Conservation (phyloP, 2,329 filamentous ascomycete species). For the Lomentospora prolificans region DNA sequence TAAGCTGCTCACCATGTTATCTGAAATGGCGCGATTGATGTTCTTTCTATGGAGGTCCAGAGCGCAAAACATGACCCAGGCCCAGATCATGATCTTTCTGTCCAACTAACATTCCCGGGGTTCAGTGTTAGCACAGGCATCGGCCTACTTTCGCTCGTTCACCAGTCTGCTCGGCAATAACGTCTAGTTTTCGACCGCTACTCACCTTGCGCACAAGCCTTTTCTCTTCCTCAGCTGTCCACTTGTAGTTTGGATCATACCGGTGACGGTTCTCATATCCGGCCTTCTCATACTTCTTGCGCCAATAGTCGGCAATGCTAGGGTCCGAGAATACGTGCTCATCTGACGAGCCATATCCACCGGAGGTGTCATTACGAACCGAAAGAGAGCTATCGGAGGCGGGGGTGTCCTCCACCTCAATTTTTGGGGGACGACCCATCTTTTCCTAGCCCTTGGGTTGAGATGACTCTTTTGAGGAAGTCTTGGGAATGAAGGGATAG, state of each 20-base stretch:
- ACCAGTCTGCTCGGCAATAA: too few species aligned
- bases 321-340: slow-evolving; percentile 40
- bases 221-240: slow-evolving; percentile 38
- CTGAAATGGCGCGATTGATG: slow-evolving; percentile 32
- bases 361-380: background rate
- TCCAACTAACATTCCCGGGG: too few species aligned
- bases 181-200: too few species aligned
- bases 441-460: too few species aligned
- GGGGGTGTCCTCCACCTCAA: slow-evolving; percentile 1
- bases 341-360: slow-evolving; percentile 9
- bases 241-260: slow-evolving; percentile 35
- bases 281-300: slow-evolving; percentile 42
- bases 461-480: background rate
- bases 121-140: too few species aligned
- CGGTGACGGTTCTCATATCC: slow-evolving; percentile 51
- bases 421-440: background rate
- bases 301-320: slow-evolving; percentile 42
- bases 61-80: slow-evolving; percentile 37
- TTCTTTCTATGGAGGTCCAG: slow-evolving; percentile 36
- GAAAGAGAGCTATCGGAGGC: background rate
- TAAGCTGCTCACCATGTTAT: slow-evolving; percentile 23
- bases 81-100: slow-evolving; percentile 8
- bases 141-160: too few species aligned
- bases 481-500: too few species aligned
- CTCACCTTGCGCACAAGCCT: slow-evolving; percentile 34